Base-by-base conservation (phyloP, 2,329 filamentous ascomycete species). In the Trichophyton rubrum region DNA sequence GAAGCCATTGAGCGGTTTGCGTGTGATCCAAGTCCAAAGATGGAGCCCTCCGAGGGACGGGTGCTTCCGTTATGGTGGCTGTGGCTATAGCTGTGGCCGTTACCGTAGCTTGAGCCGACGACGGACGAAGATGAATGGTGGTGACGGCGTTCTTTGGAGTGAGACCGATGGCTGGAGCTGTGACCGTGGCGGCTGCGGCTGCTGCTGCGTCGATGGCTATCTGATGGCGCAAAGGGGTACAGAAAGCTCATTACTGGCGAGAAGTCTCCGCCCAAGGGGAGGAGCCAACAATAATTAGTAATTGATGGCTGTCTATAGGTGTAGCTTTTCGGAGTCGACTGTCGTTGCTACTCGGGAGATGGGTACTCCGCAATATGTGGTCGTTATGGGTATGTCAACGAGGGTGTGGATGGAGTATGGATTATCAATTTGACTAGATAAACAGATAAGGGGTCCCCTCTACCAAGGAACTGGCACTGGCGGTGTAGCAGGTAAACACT, bases 1-100 rank as follows among this genome's bases (percentile, higher is more conserved):
- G 72, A 72, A n/a, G 63, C 59, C 58, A 59, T 59, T 51, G 58
- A 53, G 27, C 45, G 30, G 40, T 72, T 69, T 27, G 67, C 65
- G 30, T 67, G 63, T 59, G 70, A 66, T 55, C 73, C 69, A 57
- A 74, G 67, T 49, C 74, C 76, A 66, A 81, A 79, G 65, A 80
- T 69, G 55, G 78, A 78, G 3, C 75, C 74, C 3, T 74, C 73
- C 17, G 74, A 73, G 59, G 73, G 70, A 61, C 72, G 70, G 24
- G 73, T 74, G 57, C 69, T 73, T 63, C n/a, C 68, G 68, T 47
- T 47, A 3, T 47, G 43, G 24, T 75, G 78, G 60, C 70, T 70
- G 58, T 69, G 71, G 59, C 69, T 58, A 41, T 56, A 47, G 45
- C 33, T 41, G 49, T 51, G 53, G 22, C 47, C 33, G 49, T 53